Evolutionary conservation across 140 eudicot species (phyloP), one percentile per base, ranked within the genome.

Genomic region (Flaveria floridana): DNA sequence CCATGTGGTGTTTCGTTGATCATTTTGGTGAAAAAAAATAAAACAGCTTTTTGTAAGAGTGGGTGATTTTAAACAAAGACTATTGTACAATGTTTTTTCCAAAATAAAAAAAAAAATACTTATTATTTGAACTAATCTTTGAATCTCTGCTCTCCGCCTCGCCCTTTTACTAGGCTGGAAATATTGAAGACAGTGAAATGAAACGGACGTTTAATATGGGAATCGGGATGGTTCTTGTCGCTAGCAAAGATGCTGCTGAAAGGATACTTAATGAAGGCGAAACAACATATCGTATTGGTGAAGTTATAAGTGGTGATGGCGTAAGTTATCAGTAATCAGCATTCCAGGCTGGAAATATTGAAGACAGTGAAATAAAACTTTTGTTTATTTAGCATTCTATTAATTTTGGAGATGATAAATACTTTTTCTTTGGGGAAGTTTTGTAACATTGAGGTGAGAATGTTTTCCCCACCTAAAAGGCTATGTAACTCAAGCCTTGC

Each of bases 181-280:
- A 64, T 46, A 79, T 93, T 20, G 96, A 93, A 76, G 89, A 90
- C 28, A 74, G 75, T 61, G 98, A 90, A 76, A 93, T 93, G 98
- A 84, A 65, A 75, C 78, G 98, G 42, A 90, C 98, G 3, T 93
- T 93, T 57, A 93, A 93, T 68, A 88, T 89, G 90, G 94, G 93
- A 63, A 89, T 89, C 13, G 96, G 95, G 61, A 92, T 92, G 97
- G 96, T 92, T 71, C 68, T 92, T 7, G 95, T 92, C 59, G 88
- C 85, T 57, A 83, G 79, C 71, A 81, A 85, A 70, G 96, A 89
- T 64, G 89, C 95, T 20, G 92, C 89, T 23, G 72, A 55, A 62
- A 73, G 86, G 69, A 82, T 92, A 42, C 85, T 92, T 14, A 85
- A 70, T 19, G 92, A 87, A 58, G 82, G 65, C 11, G 82, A 73